Evolutionary conservation across 2,329 filamentous ascomycete genomes (phyloP).

Genomic region (Arthrobotrys musiformis): DNA sequence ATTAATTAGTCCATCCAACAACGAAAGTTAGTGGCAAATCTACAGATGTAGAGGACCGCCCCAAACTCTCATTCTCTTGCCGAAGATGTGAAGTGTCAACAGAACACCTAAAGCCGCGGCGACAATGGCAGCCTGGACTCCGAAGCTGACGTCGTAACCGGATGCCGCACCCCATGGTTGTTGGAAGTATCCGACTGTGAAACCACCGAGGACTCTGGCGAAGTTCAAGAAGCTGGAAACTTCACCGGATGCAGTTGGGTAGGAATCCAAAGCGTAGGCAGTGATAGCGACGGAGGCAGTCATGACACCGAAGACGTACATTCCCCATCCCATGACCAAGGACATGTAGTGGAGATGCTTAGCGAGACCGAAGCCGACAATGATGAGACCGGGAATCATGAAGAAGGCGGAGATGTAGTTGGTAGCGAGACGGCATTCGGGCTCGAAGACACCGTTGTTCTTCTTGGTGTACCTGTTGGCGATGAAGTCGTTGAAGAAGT

Average conservation of each 20-base stretch:
- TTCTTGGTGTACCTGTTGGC: constrained; percentile 58
- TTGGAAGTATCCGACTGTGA: constrained; percentile 59
- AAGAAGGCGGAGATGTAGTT: constrained; percentile 57
- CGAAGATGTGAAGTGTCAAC: constrained; percentile 58
- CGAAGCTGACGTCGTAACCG: constrained; percentile 57
- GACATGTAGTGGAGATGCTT: constrained; percentile 49
- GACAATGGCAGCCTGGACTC: constrained; percentile 57
- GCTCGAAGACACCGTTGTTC: constrained; percentile 57
- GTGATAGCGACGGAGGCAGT: constrained; percentile 57
- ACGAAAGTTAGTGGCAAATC: not conserved
- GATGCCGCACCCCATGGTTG: constrained; percentile 55
- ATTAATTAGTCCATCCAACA: not conserved
- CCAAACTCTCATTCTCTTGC: constrained; percentile 55
- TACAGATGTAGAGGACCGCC: constrained; percentile 53
- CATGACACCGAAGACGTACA: constrained; percentile 58
- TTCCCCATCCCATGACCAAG: constrained; percentile 58
- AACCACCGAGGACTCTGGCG: constrained; percentile 58
- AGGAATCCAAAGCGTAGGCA: constrained; percentile 56
- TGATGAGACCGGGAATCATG: constrained; percentile 57
- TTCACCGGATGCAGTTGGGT: constrained; percentile 56
- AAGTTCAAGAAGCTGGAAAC: constrained; percentile 59
- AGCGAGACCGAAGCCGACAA: constrained; percentile 57
- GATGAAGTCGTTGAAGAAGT: constrained; percentile 60
- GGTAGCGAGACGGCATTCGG: constrained; percentile 54
- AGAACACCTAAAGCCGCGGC: constrained; percentile 56